Evolutionary conservation across 2,329 filamentous ascomycete genomes (phyloP).

Genomic region (Dothistroma septosporum): DNA sequence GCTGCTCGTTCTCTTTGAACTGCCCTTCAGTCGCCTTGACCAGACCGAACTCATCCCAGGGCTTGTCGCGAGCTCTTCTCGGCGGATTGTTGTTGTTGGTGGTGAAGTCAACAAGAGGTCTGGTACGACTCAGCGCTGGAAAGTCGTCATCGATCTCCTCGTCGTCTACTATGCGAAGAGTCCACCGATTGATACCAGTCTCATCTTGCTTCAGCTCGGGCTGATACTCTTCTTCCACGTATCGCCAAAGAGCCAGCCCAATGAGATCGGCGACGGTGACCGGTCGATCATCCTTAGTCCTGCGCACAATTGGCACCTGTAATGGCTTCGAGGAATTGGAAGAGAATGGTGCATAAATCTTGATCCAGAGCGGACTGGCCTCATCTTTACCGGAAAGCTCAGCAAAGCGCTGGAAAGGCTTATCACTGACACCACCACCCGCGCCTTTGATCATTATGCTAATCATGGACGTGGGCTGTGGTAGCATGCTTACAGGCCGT

Average conservation of each 20-base stretch:
- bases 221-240: slow-evolving; percentile 70
- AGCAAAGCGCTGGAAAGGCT: slow-evolving; percentile 73
- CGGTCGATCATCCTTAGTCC: slow-evolving; percentile 63
- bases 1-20: slow-evolving; percentile 63
- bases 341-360: slow-evolving; percentile 72
- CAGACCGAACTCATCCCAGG: slow-evolving; percentile 78
- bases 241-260: slow-evolving; percentile 71
- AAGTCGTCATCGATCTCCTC: slow-evolving; percentile 85
- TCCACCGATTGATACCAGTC: slow-evolving; percentile 77
- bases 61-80: slow-evolving; percentile 66
- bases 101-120: slow-evolving; percentile 71
- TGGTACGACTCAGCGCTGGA: slow-evolving; percentile 69
- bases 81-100: slow-evolving; percentile 68
- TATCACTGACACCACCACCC: slow-evolving; percentile 38
- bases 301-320: slow-evolving; percentile 64
- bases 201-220: slow-evolving; percentile 63
- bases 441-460: slow-evolving; percentile 60
- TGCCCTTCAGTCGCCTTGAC: slow-evolving; percentile 67
- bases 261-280: slow-evolving; percentile 78
- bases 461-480: slow-evolving; percentile 65
- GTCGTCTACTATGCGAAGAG: slow-evolving; percentile 75
- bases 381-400: slow-evolving; percentile 74
- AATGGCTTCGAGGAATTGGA: slow-evolving; percentile 60
- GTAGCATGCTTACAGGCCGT: slow-evolving; percentile 65
- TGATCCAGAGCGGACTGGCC: slow-evolving; percentile 68